Evolutionary conservation across 1,284 basidiomycete genomes (phyloP).

Genomic region (Calocybe gambosa): DNA sequence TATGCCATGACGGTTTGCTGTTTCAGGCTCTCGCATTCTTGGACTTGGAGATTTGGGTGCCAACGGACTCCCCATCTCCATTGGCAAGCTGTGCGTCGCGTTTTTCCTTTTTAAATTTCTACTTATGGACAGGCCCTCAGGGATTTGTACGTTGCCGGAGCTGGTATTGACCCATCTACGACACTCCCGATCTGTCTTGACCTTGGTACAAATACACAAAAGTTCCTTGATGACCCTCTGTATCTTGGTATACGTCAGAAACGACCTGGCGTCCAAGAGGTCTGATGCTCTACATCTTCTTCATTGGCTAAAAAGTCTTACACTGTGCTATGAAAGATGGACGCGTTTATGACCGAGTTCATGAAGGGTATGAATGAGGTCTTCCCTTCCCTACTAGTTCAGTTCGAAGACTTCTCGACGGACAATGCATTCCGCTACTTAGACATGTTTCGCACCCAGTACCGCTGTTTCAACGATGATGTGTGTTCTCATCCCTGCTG

Average conservation of each 20-base stretch:
- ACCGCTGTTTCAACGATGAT: constrained; percentile 79
- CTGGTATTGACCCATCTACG: constrained; percentile 50
- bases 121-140: constrained; percentile 20
- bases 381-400: constrained; percentile 71
- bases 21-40: constrained; percentile 67
- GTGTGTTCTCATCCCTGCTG: constrained; percentile 28
- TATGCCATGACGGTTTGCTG: not conserved
- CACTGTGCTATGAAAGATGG: constrained; percentile 39
- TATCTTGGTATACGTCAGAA: constrained; percentile 70
- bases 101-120: not conserved
- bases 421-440: constrained; percentile 75
- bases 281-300: constrained; percentile 15
- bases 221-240: constrained; percentile 70
- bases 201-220: constrained; percentile 76
- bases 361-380: constrained; percentile 65
- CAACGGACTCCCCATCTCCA: constrained; percentile 71
- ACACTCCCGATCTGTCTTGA: constrained; percentile 69
- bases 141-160: constrained; percentile 72
- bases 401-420: constrained; percentile 80
- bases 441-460: constrained; percentile 51
- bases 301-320: not conserved
- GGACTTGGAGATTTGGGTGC: constrained; percentile 78
- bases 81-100: constrained; percentile 66
- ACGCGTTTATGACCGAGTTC: constrained; percentile 77
- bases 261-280: constrained; percentile 48